Conservation (phyloP, 2,329 filamentous ascomycete species). For the Penicillium decumbens region DNA sequence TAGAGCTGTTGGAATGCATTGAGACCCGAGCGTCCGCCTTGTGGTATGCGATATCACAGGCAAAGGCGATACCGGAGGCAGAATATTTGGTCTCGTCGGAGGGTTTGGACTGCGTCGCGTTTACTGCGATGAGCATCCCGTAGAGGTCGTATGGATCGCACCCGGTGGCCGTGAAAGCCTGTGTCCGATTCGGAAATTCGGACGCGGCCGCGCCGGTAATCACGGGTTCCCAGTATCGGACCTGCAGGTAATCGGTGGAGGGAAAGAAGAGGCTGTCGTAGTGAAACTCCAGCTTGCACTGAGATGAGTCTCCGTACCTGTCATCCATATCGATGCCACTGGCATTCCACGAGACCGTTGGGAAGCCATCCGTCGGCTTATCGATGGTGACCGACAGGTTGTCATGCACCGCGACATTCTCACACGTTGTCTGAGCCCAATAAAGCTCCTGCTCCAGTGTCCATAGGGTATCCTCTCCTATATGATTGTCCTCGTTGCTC, state of each 20-base stretch:
- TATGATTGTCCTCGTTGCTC: conserved; percentile 10
- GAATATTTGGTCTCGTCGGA: conserved; percentile 15
- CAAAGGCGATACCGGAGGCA: conserved; percentile 29
- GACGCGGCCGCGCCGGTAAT: conserved; percentile 12
- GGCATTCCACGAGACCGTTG: conserved; percentile 28
- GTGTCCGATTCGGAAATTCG: conserved; percentile 8
- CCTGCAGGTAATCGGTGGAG: conserved; percentile 28
- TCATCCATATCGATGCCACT: conserved; percentile 22
- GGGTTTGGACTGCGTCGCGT: conserved; percentile 17
- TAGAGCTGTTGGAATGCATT: conserved; percentile 36
- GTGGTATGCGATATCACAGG: conserved; percentile 29
- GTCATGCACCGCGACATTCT: conserved; percentile 18
- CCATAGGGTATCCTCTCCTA: conserved; percentile 27
- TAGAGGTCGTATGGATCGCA: conserved; percentile 32
- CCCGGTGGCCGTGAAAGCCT: conserved; percentile 24
- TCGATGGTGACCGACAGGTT: conserved; percentile 23
- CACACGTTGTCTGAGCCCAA: conserved; percentile 28
- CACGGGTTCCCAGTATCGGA: conserved; percentile 35
- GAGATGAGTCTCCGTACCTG: conserved; percentile 6
- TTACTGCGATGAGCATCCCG: conserved; percentile 31
- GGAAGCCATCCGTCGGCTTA: conserved; percentile 11
- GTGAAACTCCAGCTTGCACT: conserved; percentile 28
- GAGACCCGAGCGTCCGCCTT: conserved; percentile 26
- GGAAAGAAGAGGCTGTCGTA: conserved; percentile 30
- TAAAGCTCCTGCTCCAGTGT: conserved; percentile 32